phyloP scores from a whole-genome alignment of 1,139 yeast species.

The Scheffersomyces insectosa region DNA sequence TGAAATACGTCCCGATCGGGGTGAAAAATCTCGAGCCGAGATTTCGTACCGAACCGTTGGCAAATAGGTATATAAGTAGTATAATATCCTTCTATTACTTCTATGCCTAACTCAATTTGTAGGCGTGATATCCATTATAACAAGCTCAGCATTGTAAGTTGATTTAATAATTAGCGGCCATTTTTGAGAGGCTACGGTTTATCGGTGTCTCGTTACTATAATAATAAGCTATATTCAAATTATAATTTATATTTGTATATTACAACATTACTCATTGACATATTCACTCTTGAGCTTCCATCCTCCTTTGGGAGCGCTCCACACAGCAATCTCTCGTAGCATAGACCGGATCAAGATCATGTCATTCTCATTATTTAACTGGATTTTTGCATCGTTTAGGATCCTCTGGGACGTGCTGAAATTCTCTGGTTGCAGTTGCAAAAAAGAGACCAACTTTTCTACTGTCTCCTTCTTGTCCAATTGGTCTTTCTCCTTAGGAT shows the following conservation, averaged over 20 bases:
- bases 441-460: constrained; percentile 32
- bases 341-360: constrained; percentile 67
- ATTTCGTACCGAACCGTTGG: no score
- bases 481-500: constrained; percentile 4
- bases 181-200: background rate
- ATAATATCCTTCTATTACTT: no score
- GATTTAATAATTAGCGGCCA: background rate
- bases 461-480: constrained; percentile 33
- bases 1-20: no score
- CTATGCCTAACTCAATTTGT: no score
- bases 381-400: constrained; percentile 48
- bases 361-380: constrained; percentile 53
- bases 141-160: background rate
- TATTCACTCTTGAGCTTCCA: constrained; percentile 71
- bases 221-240: background rate
- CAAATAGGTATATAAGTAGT: no score
- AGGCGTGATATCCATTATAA: no score
- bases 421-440: constrained; percentile 33
- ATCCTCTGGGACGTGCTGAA: constrained; percentile 63
- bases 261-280: background rate
- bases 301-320: constrained; percentile 57
- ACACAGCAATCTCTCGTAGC: constrained; percentile 65
- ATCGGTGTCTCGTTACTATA: background rate
- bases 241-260: background rate
- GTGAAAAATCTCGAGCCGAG: no score